phyloP scores from a whole-genome alignment of 257 asterid species.

The Solanum acaule region DNA sequence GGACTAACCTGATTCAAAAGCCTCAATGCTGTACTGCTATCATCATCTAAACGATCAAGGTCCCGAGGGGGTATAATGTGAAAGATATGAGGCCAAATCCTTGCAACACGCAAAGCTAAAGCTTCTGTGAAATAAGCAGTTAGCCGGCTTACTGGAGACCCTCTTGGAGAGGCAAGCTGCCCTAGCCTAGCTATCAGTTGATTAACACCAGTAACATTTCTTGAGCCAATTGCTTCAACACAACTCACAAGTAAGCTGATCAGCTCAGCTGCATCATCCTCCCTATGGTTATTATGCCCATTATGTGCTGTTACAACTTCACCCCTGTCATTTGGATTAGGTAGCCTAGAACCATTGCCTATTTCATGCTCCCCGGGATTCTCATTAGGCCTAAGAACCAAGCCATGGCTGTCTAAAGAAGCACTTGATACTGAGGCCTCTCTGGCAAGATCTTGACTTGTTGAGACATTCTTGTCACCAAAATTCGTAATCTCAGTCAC shows the following conservation, averaged over 20 bases:
- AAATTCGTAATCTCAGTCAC: conserved; percentile 41
- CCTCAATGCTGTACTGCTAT: conserved; percentile 39
- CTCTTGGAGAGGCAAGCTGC: conserved; percentile 83
- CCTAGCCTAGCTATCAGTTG: conserved; percentile 75
- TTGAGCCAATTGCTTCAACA: conserved; percentile 57
- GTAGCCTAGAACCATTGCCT: conserved; percentile 54
- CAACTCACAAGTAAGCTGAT: conserved; percentile 67
- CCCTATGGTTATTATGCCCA: conserved; percentile 27
- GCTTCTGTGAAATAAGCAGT: conserved; percentile 88
- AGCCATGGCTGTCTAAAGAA: conserved; percentile 48
- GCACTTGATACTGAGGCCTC: conserved; percentile 62
- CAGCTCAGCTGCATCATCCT: conserved; percentile 61
- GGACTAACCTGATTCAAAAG: conserved; percentile 73
- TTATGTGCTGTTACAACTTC: conserved; percentile 25
- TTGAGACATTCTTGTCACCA: conserved; percentile 39
- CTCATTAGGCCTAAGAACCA: conserved; percentile 30
- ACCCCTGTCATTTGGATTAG: conserved; percentile 19
- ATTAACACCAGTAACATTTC: conserved; percentile 42
- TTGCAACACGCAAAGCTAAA: conserved; percentile 51
- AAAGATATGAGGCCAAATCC: conserved; percentile 80
- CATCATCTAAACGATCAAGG: conserved; percentile 59
- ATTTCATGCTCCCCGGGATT: conserved; percentile 20
- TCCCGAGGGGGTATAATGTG: conserved; percentile 57
- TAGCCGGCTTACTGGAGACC: conserved; percentile 67
- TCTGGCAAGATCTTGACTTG: conserved; percentile 29